Percentiles rank a stretch among this genome's conserved stretches.
These are phyloP conservation scores for Mycena latifolia DNA, from an alignment of 768 basidiomycete genomes.

Conservation along the genomic window DNA sequence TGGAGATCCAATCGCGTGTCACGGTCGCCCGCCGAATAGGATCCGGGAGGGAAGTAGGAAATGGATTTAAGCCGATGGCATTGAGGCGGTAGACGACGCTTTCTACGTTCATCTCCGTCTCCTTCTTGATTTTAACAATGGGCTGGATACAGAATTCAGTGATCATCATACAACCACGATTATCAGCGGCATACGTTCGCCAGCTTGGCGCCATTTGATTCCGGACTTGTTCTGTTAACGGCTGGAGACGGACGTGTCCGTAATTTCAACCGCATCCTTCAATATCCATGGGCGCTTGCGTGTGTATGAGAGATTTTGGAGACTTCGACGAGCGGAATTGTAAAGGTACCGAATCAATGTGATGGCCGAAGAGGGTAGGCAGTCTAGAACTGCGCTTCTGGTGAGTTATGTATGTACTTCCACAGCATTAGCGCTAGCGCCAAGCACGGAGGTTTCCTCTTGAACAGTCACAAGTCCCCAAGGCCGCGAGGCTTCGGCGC, in stretches of 20 bases:
- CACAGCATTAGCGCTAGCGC: too few relatives aligned
- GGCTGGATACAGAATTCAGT: background rate
- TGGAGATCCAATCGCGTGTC: background rate
- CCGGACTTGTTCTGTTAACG: background rate
- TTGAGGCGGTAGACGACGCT: constrained; percentile 11
- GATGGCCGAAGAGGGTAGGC: too few relatives aligned
- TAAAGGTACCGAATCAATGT: too few relatives aligned
- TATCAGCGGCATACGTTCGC: background rate
- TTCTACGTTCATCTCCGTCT: constrained; percentile 1
- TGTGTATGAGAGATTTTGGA: too few relatives aligned
- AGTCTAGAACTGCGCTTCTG: too few relatives aligned
- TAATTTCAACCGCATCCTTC: background rate
- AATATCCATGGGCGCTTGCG: background rate
- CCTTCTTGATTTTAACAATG: constrained; percentile 4
- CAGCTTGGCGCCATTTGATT: background rate
- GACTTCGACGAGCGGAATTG: too few relatives aligned
- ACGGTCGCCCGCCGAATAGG: background rate
- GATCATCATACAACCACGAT: too few relatives aligned
- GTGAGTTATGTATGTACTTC: too few relatives aligned
- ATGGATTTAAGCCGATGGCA: background rate
- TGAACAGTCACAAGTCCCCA: too few relatives aligned
- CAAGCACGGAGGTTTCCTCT: too few relatives aligned
- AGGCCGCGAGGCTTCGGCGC: too few relatives aligned
- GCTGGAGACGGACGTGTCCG: background rate
- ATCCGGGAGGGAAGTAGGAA: background rate